phyloP scores from a whole-genome alignment of 176 grass and related monocot genomes.

The Lolium perenne region DNA sequence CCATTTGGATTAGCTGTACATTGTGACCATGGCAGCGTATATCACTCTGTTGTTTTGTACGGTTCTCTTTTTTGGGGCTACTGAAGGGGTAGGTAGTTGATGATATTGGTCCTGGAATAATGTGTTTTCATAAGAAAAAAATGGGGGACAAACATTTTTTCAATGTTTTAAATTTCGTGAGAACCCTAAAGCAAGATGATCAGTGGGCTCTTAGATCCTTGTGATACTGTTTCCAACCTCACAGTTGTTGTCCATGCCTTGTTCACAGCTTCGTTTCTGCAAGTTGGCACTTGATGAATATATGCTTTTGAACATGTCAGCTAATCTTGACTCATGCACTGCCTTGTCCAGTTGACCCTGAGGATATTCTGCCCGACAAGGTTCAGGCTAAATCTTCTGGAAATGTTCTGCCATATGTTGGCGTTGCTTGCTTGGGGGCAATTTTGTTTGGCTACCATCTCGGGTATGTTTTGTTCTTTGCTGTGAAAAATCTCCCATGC shows the following conservation, averaged over 20 bases:
- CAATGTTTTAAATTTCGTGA: neutral
- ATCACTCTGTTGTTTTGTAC: neutral
- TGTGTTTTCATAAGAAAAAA: neutral
- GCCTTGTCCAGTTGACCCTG: conserved; percentile 65
- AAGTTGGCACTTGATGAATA: neutral
- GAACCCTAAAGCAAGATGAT: neutral
- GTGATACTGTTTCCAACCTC: neutral
- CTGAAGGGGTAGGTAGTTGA: neutral
- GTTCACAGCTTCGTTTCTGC: neutral
- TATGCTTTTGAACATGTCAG: neutral
- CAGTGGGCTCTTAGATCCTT: neutral
- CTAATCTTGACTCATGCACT: conserved; percentile 15
- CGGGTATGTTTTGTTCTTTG: conserved; percentile 55
- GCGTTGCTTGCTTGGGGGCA: conserved; percentile 93
- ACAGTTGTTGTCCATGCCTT: neutral
- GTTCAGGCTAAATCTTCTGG: conserved; percentile 76
- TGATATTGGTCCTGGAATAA: neutral
- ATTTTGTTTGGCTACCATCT: conserved; percentile 99
- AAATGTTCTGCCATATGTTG: conserved; percentile 91
- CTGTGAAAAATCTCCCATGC: neutral
- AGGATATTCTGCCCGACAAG: conserved; percentile 68
- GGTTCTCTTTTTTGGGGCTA: neutral
- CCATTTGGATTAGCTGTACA: neutral
- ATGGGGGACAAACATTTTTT: neutral
- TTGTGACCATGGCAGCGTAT: neutral